Evolutionary conservation across 169 alveolate species (phyloP), one percentile per base, ranked within the genome.

Genomic region (Fabrea salina): DNA sequence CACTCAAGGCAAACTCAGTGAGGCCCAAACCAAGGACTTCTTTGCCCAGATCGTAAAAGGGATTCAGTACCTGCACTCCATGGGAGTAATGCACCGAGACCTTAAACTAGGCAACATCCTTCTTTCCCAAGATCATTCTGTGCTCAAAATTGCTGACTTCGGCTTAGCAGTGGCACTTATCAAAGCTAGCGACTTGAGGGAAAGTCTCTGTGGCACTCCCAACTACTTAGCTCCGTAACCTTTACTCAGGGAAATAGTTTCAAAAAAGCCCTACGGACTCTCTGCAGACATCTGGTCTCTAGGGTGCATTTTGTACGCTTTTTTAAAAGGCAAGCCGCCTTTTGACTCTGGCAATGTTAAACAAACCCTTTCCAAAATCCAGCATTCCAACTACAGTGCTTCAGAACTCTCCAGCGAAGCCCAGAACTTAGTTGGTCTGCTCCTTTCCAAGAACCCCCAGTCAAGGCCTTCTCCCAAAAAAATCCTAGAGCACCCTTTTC

Each of bases 171-270:
- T 92, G 5, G 83, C 83, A 54, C 71, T 91, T 4, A 89, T 87
- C 32, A 86, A 80, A 39, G 93, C 85, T 7, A 92, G 91, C 13
- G 96, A 88, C 25, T 79, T 84, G 67, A 86, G 86, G 58, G 67
- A 84, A 58, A 88, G 94, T 5, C 84, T 91, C 27, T 91, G 94
- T 68, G 96, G 96, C 16, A 91, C 94, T 13, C 96, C 96, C 5
- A 91, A 91, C 66, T 91, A 91, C 66, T 89, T 91, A 1, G 92
- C 96, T 30, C 96, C 96, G 74, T 61, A 37, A 61, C 6, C 11
- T 61, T 61, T 30, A 61, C 11, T 33, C 25, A 61, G 74, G 22
- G 94, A 86, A 79, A 64, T 81, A 43, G 30, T 78, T 8, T 75
- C 68, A 33, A 70, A 82, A 76, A 49, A 80, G 61, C 85, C 87